Conservation (phyloP, 2,329 filamentous ascomycete species). For the Diaporthe ilicicola region DNA sequence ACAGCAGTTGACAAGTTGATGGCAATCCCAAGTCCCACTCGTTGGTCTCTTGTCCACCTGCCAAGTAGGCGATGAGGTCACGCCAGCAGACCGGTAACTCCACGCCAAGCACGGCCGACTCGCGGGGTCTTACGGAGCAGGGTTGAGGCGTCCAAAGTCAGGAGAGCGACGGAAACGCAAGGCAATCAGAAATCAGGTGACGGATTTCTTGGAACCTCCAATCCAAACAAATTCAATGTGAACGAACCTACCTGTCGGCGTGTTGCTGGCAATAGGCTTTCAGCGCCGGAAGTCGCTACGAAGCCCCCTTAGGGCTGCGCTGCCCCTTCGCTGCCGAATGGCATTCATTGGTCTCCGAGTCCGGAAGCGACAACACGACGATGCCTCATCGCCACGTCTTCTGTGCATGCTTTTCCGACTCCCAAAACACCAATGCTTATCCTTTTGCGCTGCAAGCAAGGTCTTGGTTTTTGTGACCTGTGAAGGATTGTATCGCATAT, state of each 20-base stretch:
- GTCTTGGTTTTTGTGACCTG: no score
- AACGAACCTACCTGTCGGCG: background rate
- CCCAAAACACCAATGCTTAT: background rate
- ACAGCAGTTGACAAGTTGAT: background rate
- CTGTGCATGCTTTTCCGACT: background rate
- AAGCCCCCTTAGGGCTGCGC: background rate
- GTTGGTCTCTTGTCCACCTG: background rate
- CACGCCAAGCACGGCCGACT: constrained; percentile 20
- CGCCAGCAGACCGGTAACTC: background rate
- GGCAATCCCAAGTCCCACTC: background rate
- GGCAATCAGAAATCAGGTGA: background rate
- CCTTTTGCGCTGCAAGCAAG: background rate
- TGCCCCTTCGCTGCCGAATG: background rate
- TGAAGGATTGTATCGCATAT: no score
- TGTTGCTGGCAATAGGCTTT: background rate
- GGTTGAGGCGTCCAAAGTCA: background rate
- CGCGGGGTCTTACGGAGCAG: constrained; percentile 17
- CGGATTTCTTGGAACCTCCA: background rate
- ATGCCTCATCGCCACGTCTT: constrained; percentile 4
- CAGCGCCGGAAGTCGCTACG: background rate
- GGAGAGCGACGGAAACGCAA: background rate
- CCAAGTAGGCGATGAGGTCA: constrained; percentile 12
- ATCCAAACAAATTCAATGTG: background rate
- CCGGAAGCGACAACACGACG: background rate
- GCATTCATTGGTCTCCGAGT: background rate